phyloP scores from a whole-genome alignment of 2,329 filamentous ascomycete species.

The Botrytis medusae region DNA sequence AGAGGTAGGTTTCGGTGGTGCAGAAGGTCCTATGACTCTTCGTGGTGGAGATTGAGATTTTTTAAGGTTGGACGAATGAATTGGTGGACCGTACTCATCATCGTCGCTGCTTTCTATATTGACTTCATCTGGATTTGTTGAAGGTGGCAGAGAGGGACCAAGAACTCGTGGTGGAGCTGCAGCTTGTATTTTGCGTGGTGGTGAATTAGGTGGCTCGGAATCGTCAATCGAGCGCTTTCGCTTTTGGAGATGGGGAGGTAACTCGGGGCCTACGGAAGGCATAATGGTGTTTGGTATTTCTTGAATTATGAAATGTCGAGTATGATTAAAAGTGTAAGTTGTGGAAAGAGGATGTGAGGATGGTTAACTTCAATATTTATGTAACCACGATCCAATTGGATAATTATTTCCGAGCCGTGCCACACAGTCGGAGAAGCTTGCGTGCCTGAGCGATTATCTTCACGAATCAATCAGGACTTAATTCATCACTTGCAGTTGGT shows the following conservation, averaged over 20 bases:
- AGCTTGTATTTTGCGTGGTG: slow-evolving; percentile 47
- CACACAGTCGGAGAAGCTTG: slow-evolving; percentile 4
- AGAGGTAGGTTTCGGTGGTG: slow-evolving; percentile 40
- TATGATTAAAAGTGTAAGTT: neutral
- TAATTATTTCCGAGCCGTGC: slow-evolving; percentile 5
- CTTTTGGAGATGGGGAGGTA: slow-evolving; percentile 67
- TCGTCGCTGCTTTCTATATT: slow-evolving; percentile 47
- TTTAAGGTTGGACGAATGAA: slow-evolving; percentile 24
- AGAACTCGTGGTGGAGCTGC: slow-evolving; percentile 32
- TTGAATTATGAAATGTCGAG: slow-evolving; percentile 5
- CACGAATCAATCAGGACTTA: neutral
- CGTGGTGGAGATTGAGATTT: slow-evolving; percentile 11
- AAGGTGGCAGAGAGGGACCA: slow-evolving; percentile 39
- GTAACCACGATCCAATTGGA: slow-evolving; percentile 10
- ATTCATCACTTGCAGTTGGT: neutral
- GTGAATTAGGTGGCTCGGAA: slow-evolving; percentile 42
- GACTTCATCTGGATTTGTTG: slow-evolving; percentile 47
- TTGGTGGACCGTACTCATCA: slow-evolving; percentile 28
- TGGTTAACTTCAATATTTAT: slow-evolving; percentile 3
- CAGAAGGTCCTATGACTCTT: slow-evolving; percentile 29
- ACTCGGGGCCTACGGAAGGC: slow-evolving; percentile 58
- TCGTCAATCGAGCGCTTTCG: slow-evolving; percentile 57
- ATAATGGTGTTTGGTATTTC: slow-evolving; percentile 25
- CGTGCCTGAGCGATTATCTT: neutral
- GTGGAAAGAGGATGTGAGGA: slow-evolving; percentile 1